Percentiles rank a stretch among this genome's conserved stretches.
Evolutionary conservation across 2,329 filamentous ascomycete species (phyloP).

Genomic region (Annulohypoxylon truncatum): DNA sequence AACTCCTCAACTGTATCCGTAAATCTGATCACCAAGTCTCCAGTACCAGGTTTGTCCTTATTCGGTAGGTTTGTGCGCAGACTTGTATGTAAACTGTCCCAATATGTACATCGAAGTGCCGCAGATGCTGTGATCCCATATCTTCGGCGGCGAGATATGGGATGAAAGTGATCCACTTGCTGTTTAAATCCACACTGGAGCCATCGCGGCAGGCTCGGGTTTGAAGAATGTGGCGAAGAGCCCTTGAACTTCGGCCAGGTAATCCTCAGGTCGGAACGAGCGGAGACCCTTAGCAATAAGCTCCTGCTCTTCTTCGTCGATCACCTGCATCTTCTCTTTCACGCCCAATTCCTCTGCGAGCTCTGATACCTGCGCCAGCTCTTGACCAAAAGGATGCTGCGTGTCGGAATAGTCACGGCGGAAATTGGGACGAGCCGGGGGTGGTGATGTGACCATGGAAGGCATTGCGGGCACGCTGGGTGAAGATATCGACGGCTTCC

Average conservation of each 20-base stretch:
- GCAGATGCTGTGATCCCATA: constrained; percentile 31
- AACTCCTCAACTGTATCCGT: constrained; percentile 36
- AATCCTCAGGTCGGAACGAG: constrained; percentile 83
- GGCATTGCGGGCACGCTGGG: constrained; percentile 50
- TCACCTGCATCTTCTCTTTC: constrained; percentile 66
- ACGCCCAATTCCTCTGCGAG: constrained; percentile 88
- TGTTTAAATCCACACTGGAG: constrained; percentile 62
- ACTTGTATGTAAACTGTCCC: constrained; percentile 38
- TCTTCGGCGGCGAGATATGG: constrained; percentile 17
- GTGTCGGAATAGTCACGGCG: constrained; percentile 44
- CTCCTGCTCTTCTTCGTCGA: constrained; percentile 79
- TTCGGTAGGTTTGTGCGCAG: constrained; percentile 30
- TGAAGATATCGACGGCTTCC: constrained; percentile 48
- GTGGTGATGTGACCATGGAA: constrained; percentile 49
- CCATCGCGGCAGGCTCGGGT: constrained; percentile 47
- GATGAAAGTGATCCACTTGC: constrained; percentile 6
- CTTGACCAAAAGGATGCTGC: constrained; percentile 81
- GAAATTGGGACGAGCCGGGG: constrained; percentile 44
- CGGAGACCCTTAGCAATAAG: constrained; percentile 76
- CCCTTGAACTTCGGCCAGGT: constrained; percentile 81
- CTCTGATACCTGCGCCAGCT: constrained; percentile 92
- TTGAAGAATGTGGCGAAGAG: constrained; percentile 72
- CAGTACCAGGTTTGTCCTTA: constrained; percentile 19
- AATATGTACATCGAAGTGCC: constrained; percentile 52
- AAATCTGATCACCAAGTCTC: constrained; percentile 30